Evolutionary conservation across 441 rosid genomes (phyloP).

Genomic region (Cnidoscolus chayamansa): DNA sequence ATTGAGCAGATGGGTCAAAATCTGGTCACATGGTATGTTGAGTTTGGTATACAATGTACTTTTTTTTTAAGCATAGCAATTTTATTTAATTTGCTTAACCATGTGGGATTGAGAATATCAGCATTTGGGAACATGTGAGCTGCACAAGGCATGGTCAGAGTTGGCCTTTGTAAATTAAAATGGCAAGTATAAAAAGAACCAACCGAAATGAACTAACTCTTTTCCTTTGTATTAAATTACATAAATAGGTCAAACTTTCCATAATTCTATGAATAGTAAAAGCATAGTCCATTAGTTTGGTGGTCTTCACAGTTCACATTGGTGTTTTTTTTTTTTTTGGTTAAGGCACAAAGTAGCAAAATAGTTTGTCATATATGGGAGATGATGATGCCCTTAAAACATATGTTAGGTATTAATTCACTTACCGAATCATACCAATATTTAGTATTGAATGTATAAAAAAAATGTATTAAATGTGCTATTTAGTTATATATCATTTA

Average conservation of each 20-base stretch:
- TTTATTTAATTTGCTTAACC: conserved; percentile 13
- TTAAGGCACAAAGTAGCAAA: neutral
- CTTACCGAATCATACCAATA: too few relatives aligned
- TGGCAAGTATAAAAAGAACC: too few relatives aligned
- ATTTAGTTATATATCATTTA: too few relatives aligned
- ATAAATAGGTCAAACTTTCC: conserved; percentile 16
- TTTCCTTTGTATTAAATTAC: too few relatives aligned
- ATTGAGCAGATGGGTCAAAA: conserved; percentile 42
- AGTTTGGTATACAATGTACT: conserved; percentile 28
- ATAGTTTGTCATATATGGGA: neutral
- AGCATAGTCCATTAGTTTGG: neutral
- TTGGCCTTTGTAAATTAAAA: neutral
- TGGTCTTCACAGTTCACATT: conserved; percentile 18
- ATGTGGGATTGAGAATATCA: conserved; percentile 40
- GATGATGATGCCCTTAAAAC: too few relatives aligned
- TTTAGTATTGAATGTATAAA: too few relatives aligned
- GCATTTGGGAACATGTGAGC: conserved; percentile 46
- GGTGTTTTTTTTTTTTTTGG: neutral
- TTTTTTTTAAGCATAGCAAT: conserved; percentile 23
- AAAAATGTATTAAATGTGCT: too few relatives aligned
- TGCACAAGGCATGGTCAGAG: conserved; percentile 34
- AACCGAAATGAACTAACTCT: too few relatives aligned
- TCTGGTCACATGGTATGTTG: conserved; percentile 55
- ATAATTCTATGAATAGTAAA: conserved; percentile 11
- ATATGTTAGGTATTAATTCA: too few relatives aligned